Base-by-base conservation (phyloP, 306 rosid species). In the Sophora flavescens region DNA sequence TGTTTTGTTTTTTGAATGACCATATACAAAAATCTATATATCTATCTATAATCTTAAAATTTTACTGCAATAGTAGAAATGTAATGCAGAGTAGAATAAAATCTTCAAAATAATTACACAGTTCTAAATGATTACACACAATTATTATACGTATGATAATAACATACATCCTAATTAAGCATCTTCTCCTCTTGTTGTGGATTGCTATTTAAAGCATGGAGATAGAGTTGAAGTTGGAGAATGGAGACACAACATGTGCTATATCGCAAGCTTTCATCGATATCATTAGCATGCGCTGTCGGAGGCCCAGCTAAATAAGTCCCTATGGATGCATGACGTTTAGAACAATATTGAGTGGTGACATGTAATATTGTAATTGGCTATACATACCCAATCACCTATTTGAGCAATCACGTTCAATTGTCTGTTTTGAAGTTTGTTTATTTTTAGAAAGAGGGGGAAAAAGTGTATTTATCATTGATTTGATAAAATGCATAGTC, bases 271-370 rank as follows among this genome's bases (percentile, higher is more conserved):
- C 79, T 77, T 82, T 56, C 74, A 54, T 57, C 41, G 28, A 76
- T 76, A 42, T 82, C 82, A 82, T 77, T 72, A 71, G 79, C 82
- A 71, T 77, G 79, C 76, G 86, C 67, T 82, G 86, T 82, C 79
- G 79, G 82, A 57, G 63, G 53, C 63, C 68, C 33, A 63, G 56
- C 64, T 74, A 70, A 53, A 68, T 51, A 81, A 75, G 68, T 69
- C 52, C 52, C 52, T 38, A 38, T n/a, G 3, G 6, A 60, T 17
- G 70, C 50, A 74, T 72, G 63, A 9, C 73, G 59, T 69, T 81
- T 62, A 32, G 68, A 61, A 70, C 81, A 63, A 53, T 65, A 57
- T 38, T 71, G 39, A 75, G 59, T 76, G 15, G 68, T 69, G 38
- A 4, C 64, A 56, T 47, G 50, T 82, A n/a, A n/a, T n/a, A n/a